Evolutionary conservation across 139 green algal genomes (phyloP).

Genomic region (Mychonastes homosphaera): DNA sequence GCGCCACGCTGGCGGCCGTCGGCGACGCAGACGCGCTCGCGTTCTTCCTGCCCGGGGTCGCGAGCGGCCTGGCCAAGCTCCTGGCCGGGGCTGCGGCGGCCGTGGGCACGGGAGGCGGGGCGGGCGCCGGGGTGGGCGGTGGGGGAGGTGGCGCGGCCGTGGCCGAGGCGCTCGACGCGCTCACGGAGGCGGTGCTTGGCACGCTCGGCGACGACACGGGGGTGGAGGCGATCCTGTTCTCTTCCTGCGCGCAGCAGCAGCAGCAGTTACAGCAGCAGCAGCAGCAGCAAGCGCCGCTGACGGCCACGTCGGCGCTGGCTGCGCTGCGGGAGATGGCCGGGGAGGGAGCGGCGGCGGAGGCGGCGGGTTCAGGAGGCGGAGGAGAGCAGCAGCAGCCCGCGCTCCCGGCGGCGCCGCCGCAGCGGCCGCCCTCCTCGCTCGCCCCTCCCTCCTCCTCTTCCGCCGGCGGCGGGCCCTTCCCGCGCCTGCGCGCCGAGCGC

Average conservation of each 20-base stretch:
- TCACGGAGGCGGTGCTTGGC: constrained; percentile 11
- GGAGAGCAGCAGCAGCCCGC: constrained; percentile 10
- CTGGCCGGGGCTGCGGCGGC: constrained; percentile 32
- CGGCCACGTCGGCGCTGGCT: neutral
- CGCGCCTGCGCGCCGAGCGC: constrained; percentile 27
- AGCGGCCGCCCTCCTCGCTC: no score
- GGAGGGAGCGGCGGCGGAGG: neutral
- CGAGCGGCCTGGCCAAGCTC: constrained; percentile 38
- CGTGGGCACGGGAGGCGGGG: constrained; percentile 7
- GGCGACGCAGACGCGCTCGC: constrained; percentile 24
- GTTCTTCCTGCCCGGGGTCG: constrained; percentile 61
- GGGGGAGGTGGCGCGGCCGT: constrained; percentile 17
- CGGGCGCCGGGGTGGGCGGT: neutral
- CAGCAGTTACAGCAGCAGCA: constrained; percentile 9
- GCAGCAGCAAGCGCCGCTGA: neutral
- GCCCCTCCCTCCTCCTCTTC: no score
- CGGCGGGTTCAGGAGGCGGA: neutral
- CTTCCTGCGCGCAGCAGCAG: constrained; percentile 14
- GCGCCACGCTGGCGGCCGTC: constrained; percentile 23
- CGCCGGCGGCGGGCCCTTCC: no score
- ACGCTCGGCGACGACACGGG: constrained; percentile 12
- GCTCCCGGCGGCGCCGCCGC: neutral
- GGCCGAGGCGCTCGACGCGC: constrained; percentile 19
- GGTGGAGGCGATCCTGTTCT: no score
- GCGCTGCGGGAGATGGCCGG: neutral